Evolutionary conservation across 2,329 filamentous ascomycete genomes (phyloP), one percentile per base, ranked within the genome.

Genomic region (Aspergillaceae sp.): DNA sequence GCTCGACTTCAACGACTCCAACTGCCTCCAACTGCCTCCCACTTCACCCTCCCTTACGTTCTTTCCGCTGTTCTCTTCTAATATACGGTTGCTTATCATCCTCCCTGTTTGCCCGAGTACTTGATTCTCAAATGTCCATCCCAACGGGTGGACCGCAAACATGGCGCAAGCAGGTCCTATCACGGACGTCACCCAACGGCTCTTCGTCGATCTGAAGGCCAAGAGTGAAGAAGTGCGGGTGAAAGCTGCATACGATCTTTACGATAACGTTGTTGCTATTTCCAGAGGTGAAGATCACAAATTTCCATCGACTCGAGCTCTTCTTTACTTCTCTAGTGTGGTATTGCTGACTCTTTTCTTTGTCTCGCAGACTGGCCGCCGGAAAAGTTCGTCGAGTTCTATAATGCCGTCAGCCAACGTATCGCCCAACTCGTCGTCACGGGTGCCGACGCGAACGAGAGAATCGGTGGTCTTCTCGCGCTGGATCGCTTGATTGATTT

Each of bases 401-500:
- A 86, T 64, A 80, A 78, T 60, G 74, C 79, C 47, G 77, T 86
- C 51, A 84, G 80, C 60, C 71, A 74, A 55, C 78, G 79, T 48
- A 83, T 87, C 57, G 80, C 80, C 46, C 73, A 77, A 53, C 76
- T 97, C 54, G 88, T 94, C 51, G 82, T 88, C 41, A 87, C 91
- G 65, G 87, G 89, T 52, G 84, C 80, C 70, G 90, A 95, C 65
- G 84, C 87, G 4, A 82, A 84, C 57, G 92, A 98, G 64, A 84
- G 89, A 48, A 82, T 96, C 47, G 92, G 90, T 51, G 94, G 92
- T 44, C 85, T 98, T 51, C 84, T 92, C 58, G 91, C 91, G 49
- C 80, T 98, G 50, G 91, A 95, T 66, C 84, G 85, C 47, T 80
- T 98, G 45, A 91, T 97, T 67, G 90, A 96, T 65, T 96, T 97